Conservation (phyloP, 2,329 filamentous ascomycete species). For the Davidsoniella virescens region DNA sequence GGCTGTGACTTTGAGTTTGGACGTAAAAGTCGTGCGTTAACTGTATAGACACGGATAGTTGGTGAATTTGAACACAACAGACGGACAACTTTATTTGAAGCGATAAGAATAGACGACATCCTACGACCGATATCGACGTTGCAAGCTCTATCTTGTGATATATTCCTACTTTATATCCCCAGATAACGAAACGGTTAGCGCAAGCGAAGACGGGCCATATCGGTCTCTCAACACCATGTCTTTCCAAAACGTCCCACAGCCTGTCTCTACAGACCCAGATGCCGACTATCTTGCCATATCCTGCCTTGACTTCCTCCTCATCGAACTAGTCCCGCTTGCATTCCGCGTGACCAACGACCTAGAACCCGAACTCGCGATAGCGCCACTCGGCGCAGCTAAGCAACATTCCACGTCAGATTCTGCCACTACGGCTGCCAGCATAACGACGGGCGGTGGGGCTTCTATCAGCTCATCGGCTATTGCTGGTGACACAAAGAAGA, state of each 20-base stretch:
- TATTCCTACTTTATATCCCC: no score
- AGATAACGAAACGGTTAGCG: not conserved
- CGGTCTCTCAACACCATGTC: conserved; percentile 36
- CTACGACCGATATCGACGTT: no score
- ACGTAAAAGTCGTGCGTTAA: no score
- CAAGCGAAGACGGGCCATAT: not conserved
- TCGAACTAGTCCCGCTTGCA: conserved; percentile 89
- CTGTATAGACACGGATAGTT: no score
- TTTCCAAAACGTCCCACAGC: conserved; percentile 54
- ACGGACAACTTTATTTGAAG: no score
- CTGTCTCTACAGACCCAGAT: conserved; percentile 55
- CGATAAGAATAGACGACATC: no score
- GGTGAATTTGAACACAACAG: no score
- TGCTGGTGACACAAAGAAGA: conserved; percentile 18
- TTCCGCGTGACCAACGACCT: conserved; percentile 70
- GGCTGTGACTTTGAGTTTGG: no score
- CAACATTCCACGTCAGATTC: conserved; percentile 4
- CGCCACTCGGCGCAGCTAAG: conserved; percentile 21
- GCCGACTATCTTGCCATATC: conserved; percentile 68
- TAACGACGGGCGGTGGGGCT: conserved; percentile 13
- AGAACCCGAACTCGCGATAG: conserved; percentile 23
- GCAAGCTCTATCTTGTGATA: no score
- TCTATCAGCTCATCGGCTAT: conserved; percentile 13
- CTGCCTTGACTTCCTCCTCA: conserved; percentile 84
- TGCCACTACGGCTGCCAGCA: conserved; percentile 13